Evolutionary conservation across 2,329 filamentous ascomycete genomes (phyloP).

Genomic region (Claviceps sp.): DNA sequence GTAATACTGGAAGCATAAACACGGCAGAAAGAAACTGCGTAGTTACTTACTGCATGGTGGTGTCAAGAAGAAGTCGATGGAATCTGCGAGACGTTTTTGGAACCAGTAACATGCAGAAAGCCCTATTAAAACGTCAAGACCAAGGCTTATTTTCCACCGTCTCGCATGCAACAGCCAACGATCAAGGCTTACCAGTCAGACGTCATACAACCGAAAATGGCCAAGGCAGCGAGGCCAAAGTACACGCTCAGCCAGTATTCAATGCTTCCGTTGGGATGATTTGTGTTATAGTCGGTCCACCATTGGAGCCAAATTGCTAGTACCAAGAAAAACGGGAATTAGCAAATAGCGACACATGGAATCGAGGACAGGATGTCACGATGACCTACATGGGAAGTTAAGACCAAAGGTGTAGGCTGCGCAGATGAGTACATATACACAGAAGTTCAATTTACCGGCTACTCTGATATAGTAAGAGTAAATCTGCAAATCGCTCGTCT

Average conservation of each 20-base stretch:
- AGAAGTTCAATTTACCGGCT: conserved; percentile 6
- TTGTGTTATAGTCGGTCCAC: conserved; percentile 12
- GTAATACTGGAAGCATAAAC: background rate
- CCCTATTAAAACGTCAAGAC: conserved; percentile 1
- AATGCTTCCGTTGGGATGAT: conserved; percentile 9
- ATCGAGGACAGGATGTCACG: too few relatives aligned
- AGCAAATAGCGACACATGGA: background rate
- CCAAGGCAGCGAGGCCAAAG: conserved; percentile 7
- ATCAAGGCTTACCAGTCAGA: conserved; percentile 8
- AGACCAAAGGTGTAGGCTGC: conserved; percentile 10
- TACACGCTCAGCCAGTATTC: conserved; percentile 13
- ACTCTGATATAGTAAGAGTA: conserved; percentile 11
- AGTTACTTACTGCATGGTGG: conserved; percentile 15
- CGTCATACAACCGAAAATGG: conserved; percentile 7
- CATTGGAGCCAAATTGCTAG: conserved; percentile 14
- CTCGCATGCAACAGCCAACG: background rate
- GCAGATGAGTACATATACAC: conserved; percentile 10
- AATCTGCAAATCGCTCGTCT: conserved; percentile 8
- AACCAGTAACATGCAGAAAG: conserved; percentile 13
- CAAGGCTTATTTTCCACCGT: background rate
- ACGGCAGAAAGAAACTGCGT: background rate
- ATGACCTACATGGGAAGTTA: conserved; percentile 10
- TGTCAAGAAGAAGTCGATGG: conserved; percentile 13
- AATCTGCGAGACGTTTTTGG: conserved; percentile 15
- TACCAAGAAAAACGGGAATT: background rate